Base-by-base conservation (phyloP, 139 green algal species). In the Picochlorum sp. region DNA sequence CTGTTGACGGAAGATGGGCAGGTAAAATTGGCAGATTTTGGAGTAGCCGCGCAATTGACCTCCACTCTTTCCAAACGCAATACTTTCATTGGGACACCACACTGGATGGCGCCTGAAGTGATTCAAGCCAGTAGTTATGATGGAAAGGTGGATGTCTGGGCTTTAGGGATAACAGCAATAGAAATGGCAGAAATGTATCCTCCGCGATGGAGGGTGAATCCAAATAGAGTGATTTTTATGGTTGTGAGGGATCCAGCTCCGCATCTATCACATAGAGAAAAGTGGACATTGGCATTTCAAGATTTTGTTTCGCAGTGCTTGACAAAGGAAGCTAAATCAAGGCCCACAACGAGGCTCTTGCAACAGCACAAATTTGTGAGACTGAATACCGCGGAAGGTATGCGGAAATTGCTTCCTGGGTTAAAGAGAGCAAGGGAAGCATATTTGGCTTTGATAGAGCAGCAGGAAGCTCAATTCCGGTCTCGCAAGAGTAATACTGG, bases 21-120 rank as follows among this genome's bases (percentile, higher is more conserved):
- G n/a, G 69, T 76, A 9, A 76, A 76, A 57, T 57, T 76, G 28
- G 69, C 69, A 14, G 69, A 76, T 40, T 76, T 76, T 60, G 69
- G 69, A 10, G 85, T 93, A 33, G 69, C 69, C 1, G 69, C 69
- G 62, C 75, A 66, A 79, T 81, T 44, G 76, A 95, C 85, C 25
- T 76, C 60, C 58, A 94, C 88, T 20, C 81, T 95, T 69, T 81
- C 70, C 37, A 95, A 95, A 72, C 73, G 83, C 51, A 89, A 94
- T 68, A 95, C 89, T n/a, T 96, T 95, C 75, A 95, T 96, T 32
- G 89, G 89, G 25, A 96, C 89, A 4, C 89, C 89, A 13, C 89
- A 96, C 80, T 96, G 89, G 88, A 96, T 96, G 89, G 86, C 89
- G 4, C 89, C 89, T 0, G 89, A 96, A 68, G 85, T 96, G 61